phyloP scores from a whole-genome alignment of 2,329 filamentous ascomycete species.

The Trichoderma sp. region DNA sequence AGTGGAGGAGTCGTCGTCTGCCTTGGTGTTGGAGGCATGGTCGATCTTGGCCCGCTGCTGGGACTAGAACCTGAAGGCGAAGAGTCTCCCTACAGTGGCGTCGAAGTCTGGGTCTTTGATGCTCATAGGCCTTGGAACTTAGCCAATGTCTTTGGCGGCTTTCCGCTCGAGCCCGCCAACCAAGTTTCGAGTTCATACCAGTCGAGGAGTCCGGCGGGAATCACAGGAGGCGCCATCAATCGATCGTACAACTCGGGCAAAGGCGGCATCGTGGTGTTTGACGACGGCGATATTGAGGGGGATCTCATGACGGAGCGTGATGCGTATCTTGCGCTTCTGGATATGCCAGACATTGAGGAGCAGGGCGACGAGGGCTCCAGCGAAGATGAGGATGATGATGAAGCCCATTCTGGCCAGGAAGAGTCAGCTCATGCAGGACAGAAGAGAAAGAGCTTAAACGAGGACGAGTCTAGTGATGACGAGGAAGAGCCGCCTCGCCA shows the following conservation, averaged over 20 bases:
- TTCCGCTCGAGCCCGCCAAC: slow-evolving; percentile 54
- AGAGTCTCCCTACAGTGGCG: slow-evolving; percentile 71
- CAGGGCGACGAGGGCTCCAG: slow-evolving; percentile 64
- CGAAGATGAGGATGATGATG: slow-evolving; percentile 52
- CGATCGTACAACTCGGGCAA: slow-evolving; percentile 73
- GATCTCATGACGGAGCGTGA: slow-evolving; percentile 72
- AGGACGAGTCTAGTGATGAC: slow-evolving; percentile 71
- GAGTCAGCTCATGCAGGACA: slow-evolving; percentile 51
- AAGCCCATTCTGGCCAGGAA: slow-evolving; percentile 42
- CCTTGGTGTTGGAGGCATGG: slow-evolving; percentile 86
- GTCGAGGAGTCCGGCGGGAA: slow-evolving; percentile 61
- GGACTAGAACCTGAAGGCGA: slow-evolving; percentile 67
- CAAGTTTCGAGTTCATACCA: slow-evolving; percentile 50
- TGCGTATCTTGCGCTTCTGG: slow-evolving; percentile 80
- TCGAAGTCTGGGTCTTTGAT: slow-evolving; percentile 95
- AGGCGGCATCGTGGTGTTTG: slow-evolving; percentile 90
- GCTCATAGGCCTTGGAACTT: slow-evolving; percentile 92
- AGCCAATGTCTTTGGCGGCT: slow-evolving; percentile 85
- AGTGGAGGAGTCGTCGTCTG: slow-evolving; percentile 88
- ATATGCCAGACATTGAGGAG: slow-evolving; percentile 89
- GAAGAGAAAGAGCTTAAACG: slow-evolving; percentile 79
- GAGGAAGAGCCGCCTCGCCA: slow-evolving; percentile 75
- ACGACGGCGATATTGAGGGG: slow-evolving; percentile 93
- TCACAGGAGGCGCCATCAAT: slow-evolving; percentile 71
- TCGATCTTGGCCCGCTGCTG: slow-evolving; percentile 79